Percentiles rank a stretch among this genome's conserved stretches.
Evolutionary conservation across 345 rosid genomes (phyloP).

Genomic region (Syzygium aromaticum): DNA sequence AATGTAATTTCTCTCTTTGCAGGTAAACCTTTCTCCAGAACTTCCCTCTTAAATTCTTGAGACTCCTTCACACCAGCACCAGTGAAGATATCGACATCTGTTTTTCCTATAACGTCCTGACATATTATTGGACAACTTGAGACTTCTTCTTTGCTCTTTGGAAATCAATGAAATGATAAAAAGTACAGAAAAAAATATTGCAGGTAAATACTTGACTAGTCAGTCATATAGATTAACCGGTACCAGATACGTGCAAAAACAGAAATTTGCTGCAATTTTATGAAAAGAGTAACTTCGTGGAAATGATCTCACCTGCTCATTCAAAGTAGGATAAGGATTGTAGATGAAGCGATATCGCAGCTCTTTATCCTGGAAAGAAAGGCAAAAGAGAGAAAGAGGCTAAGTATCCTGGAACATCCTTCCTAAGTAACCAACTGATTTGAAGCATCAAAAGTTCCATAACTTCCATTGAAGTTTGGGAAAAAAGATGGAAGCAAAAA

Average conservation of each 20-base stretch:
- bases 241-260: neutral
- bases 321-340: constrained; percentile 78
- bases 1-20: constrained; percentile 93
- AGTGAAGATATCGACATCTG: constrained; percentile 78
- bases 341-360: constrained; percentile 83
- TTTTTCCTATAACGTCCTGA: constrained; percentile 89
- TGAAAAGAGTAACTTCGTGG: neutral
- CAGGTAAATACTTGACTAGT: neutral
- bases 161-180: neutral
- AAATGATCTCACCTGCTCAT: constrained; percentile 53
- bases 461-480: neutral
- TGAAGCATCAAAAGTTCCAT: neutral
- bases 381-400: neutral
- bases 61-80: constrained; percentile 94
- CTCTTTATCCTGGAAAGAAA: constrained; percentile 70
- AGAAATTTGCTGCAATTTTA: neutral
- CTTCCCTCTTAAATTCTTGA: constrained; percentile 91
- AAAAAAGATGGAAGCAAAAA: neutral
- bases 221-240: neutral
- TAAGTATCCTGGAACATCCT: neutral
- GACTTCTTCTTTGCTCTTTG: neutral
- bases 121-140: neutral
- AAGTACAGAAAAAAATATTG: neutral
- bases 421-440: neutral
- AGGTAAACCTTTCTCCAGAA: constrained; percentile 75